Evolutionary conservation across 805 yeast species (phyloP).

Genomic region (Pichia sporocuriosa): DNA sequence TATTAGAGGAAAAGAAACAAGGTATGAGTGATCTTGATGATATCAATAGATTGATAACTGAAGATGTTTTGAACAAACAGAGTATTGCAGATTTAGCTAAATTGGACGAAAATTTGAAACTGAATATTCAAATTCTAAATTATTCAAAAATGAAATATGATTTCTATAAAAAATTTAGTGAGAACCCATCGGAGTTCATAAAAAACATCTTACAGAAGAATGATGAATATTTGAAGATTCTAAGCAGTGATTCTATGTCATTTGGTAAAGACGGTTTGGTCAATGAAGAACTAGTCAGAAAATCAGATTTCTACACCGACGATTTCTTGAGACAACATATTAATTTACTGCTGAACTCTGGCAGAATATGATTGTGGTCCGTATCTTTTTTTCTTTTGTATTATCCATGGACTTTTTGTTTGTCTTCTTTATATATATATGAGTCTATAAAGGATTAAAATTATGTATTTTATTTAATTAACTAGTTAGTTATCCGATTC

Average conservation of each 20-base stretch:
- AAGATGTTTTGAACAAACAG: constrained; percentile 38
- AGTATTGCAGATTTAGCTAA: constrained; percentile 33
- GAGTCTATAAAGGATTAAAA: neutral
- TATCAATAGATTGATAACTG: constrained; percentile 37
- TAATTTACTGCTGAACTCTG: constrained; percentile 61
- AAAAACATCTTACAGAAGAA: constrained; percentile 73
- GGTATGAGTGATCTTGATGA: constrained; percentile 32
- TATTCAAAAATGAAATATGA: constrained; percentile 60
- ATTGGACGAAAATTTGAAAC: constrained; percentile 32
- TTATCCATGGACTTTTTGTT: too few species aligned
- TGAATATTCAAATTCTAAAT: constrained; percentile 47
- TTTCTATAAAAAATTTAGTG: constrained; percentile 66
- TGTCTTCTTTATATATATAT: neutral
- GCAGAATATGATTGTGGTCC: constrained; percentile 37
- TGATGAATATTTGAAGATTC: constrained; percentile 74
- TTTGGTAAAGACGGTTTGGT: constrained; percentile 27
- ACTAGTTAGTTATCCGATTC: neutral
- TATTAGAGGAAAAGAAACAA: constrained; percentile 34
- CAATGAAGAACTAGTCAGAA: constrained; percentile 84
- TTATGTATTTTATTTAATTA: neutral
- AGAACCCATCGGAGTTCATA: constrained; percentile 73
- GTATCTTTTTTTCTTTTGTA: too few species aligned
- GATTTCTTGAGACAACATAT: constrained; percentile 74
- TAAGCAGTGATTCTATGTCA: constrained; percentile 62
- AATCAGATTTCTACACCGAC: constrained; percentile 75